A percentile compares a stretch with the other conserved stretches of the same genome.
These are phyloP conservation scores for Candida albicans DNA, from an alignment of 1,139 yeast species.

Conservation along the genomic window DNA sequence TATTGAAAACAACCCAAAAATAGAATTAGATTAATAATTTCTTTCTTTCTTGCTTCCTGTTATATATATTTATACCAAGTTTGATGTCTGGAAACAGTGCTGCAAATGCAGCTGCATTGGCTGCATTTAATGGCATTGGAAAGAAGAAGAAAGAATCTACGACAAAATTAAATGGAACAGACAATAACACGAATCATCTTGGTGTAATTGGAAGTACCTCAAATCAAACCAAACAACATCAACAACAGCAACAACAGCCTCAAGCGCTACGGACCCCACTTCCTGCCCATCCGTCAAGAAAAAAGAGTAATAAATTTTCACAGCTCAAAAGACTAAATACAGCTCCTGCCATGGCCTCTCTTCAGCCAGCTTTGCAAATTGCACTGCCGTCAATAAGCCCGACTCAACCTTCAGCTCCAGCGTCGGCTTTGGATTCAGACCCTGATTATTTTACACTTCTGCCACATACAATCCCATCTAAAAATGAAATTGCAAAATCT, in stretches of 20 bases:
- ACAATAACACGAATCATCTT: slow-evolving; percentile 1
- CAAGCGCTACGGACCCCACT: slow-evolving; percentile 3
- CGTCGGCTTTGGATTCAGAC: neutral
- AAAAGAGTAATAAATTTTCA: slow-evolving; percentile 1
- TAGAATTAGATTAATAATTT: too few species aligned
- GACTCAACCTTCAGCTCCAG: neutral
- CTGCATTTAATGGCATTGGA: slow-evolving; percentile 28
- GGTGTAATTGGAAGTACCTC: neutral
- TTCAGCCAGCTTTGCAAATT: neutral
- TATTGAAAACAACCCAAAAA: neutral
- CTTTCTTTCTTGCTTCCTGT: neutral
- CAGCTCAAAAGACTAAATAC: slow-evolving; percentile 4
- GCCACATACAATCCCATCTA: neutral
- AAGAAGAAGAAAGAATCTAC: slow-evolving; percentile 14
- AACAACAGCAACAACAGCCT: neutral
- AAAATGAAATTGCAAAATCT: slow-evolving; percentile 3
- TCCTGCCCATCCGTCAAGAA: slow-evolving; percentile 2
- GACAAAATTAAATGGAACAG: slow-evolving; percentile 2
- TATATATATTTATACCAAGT: neutral
- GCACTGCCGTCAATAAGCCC: neutral
- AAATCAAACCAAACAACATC: neutral
- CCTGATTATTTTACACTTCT: slow-evolving; percentile 2
- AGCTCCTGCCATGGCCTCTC: neutral
- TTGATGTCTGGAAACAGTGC: slow-evolving; percentile 13
- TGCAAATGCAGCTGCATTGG: slow-evolving; percentile 37